Percentiles rank a stretch among this genome's conserved stretches.
Evolutionary conservation across 805 yeast species (phyloP).

Genomic region (Kregervanrija delftensis): DNA sequence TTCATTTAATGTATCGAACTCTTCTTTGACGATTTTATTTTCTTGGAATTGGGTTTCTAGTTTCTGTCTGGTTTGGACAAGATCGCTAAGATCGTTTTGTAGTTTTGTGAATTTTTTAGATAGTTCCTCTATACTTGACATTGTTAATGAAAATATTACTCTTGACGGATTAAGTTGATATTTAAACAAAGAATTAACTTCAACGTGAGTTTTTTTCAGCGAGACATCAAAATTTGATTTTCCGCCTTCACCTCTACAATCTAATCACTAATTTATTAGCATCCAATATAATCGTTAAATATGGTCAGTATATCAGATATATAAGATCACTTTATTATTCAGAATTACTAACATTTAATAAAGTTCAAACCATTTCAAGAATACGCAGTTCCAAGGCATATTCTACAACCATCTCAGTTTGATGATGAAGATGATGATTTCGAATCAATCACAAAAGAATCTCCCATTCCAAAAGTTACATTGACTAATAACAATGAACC

Average conservation of each 20-base stretch:
- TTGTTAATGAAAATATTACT: neutral
- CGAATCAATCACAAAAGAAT: conserved; percentile 11
- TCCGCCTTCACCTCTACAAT: no score
- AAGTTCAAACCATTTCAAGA: conserved; percentile 46
- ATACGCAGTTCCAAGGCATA: conserved; percentile 39
- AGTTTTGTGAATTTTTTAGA: conserved; percentile 19
- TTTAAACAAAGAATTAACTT: no score
- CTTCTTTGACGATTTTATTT: conserved; percentile 80
- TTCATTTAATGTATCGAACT: conserved; percentile 52
- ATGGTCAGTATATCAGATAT: no score
- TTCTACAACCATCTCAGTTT: conserved; percentile 30
- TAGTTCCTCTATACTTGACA: conserved; percentile 16
- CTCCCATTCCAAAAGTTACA: conserved; percentile 24
- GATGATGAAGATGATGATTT: conserved; percentile 15
- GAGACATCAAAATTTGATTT: no score
- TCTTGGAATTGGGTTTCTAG: conserved; percentile 94
- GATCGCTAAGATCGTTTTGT: conserved; percentile 33
- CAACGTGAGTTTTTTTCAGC: no score
- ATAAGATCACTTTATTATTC: no score
- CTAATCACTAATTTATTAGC: no score
- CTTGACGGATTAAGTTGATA: no score
- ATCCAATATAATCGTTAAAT: no score
- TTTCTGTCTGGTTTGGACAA: conserved; percentile 69
- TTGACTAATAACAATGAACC: conserved; percentile 14
- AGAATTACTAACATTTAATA: conserved; percentile 1